A percentile compares a stretch with the other conserved stretches of the same genome.
phyloP scores from a whole-genome alignment of 2,329 filamentous ascomycete species.

The Microdochium paspali region DNA sequence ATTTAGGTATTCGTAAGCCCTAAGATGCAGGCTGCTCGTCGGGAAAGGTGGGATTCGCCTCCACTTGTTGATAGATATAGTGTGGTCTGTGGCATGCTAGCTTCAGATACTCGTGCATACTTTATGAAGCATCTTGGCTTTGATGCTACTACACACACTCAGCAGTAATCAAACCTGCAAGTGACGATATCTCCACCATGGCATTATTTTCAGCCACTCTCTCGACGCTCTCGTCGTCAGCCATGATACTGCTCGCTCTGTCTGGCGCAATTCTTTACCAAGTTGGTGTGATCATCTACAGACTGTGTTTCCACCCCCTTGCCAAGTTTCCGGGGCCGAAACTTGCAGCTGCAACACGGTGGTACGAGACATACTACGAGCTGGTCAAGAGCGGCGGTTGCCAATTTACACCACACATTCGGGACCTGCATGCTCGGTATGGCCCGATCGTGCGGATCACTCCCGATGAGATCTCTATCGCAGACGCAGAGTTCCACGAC shows the following conservation, averaged over 20 bases:
- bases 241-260: too few species aligned
- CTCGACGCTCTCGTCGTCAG: too few species aligned
- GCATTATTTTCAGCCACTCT: too few species aligned
- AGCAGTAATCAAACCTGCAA: too few species aligned
- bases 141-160: too few species aligned
- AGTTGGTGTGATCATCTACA: conserved; percentile 7
- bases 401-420: conserved; percentile 23
- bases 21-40: not conserved
- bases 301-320: conserved; percentile 17
- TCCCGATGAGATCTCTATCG: conserved; percentile 25
- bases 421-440: conserved; percentile 25
- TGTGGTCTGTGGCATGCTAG: too few species aligned
- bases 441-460: conserved; percentile 27
- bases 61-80: too few species aligned
- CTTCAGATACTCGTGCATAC: too few species aligned
- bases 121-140: not conserved
- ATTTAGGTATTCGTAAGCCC: too few species aligned
- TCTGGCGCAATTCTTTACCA: conserved; percentile 17
- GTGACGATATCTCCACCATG: too few species aligned
- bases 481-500: conserved; percentile 21
- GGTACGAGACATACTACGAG: conserved; percentile 23
- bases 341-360: conserved; percentile 18
- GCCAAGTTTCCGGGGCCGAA: conserved; percentile 19
- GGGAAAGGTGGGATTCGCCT: too few species aligned
- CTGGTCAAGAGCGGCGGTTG: conserved; percentile 10